Conservation (phyloP, 2,329 filamentous ascomycete species). For the Aspergillus caelatus region DNA sequence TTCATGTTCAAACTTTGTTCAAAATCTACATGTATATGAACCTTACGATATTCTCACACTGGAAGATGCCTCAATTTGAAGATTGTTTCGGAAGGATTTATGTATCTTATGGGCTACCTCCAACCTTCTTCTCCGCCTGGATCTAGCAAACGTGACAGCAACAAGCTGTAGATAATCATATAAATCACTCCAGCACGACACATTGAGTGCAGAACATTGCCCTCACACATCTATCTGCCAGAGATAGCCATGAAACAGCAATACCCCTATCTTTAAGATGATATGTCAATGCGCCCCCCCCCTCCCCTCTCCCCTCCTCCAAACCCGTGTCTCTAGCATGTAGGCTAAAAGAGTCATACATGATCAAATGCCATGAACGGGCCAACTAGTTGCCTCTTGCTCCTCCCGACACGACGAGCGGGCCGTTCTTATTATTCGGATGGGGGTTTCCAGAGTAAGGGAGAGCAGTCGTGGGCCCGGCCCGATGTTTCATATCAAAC, state of each 20-base stretch:
- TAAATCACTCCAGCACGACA: neutral
- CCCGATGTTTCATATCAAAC: constrained; percentile 44
- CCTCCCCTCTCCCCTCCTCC: neutral
- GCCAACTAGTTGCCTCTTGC: constrained; percentile 27
- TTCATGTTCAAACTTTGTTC: neutral
- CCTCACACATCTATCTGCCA: constrained; percentile 9
- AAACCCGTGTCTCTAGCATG: neutral
- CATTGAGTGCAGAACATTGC: neutral
- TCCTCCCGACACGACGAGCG: constrained; percentile 45
- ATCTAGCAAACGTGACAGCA: constrained; percentile 3
- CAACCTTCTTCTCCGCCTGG: neutral
- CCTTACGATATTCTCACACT: neutral
- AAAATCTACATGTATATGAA: neutral
- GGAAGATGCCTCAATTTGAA: neutral
- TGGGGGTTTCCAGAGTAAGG: constrained; percentile 27
- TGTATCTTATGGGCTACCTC: neutral
- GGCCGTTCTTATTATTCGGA: constrained; percentile 33
- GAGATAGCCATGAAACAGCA: constrained; percentile 6
- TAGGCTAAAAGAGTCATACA: constrained; percentile 1
- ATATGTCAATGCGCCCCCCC: neutral
- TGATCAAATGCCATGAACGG: neutral
- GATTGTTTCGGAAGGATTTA: neutral
- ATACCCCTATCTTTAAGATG: neutral
- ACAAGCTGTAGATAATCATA: neutral
- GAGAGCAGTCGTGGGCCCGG: constrained; percentile 22